Percentiles rank a stretch among this genome's conserved stretches.
These are phyloP conservation scores for Coprinopsis cinerea DNA, from an alignment of 768 basidiomycete species.

Conservation along the genomic window DNA sequence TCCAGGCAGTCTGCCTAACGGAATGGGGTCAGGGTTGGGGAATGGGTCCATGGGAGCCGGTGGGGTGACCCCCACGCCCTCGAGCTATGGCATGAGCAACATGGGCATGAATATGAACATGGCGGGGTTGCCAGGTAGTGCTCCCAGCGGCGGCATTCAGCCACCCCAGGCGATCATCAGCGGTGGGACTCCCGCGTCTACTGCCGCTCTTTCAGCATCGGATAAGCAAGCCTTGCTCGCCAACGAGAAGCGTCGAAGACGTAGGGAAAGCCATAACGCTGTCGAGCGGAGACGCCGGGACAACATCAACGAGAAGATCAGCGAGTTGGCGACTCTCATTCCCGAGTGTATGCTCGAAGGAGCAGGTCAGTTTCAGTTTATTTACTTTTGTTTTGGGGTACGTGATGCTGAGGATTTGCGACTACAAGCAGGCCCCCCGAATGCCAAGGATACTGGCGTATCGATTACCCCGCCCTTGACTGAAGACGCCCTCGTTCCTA, in stretches of 20 bases:
- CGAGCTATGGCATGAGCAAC: constrained; percentile 2
- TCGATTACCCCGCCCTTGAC: constrained; percentile 7
- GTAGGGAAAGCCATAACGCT: constrained; percentile 87
- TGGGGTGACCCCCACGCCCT: not conserved
- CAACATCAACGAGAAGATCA: constrained; percentile 95
- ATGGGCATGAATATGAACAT: constrained; percentile 13
- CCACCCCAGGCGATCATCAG: not conserved
- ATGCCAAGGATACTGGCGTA: constrained; percentile 7
- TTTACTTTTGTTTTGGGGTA: not conserved
- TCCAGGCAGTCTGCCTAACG: constrained; percentile 4
- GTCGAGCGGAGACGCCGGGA: constrained; percentile 84
- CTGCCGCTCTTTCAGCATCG: not conserved
- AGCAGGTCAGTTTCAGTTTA: constrained; percentile 10
- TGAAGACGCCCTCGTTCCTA: constrained; percentile 8
- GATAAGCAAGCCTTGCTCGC: constrained; percentile 57
- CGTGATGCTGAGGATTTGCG: not conserved
- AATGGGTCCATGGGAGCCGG: not conserved
- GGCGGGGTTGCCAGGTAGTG: constrained; percentile 3
- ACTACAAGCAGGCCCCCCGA: constrained; percentile 4
- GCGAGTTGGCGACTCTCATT: constrained; percentile 82
- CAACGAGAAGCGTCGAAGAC: constrained; percentile 75
- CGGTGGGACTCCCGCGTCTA: constrained; percentile 4
- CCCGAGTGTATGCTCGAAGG: constrained; percentile 78
- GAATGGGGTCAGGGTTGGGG: not conserved
- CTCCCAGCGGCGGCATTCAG: not conserved